Conservation (phyloP, 495 filamentous ascomycete genomes). For the Penicillium coprophilum region DNA sequence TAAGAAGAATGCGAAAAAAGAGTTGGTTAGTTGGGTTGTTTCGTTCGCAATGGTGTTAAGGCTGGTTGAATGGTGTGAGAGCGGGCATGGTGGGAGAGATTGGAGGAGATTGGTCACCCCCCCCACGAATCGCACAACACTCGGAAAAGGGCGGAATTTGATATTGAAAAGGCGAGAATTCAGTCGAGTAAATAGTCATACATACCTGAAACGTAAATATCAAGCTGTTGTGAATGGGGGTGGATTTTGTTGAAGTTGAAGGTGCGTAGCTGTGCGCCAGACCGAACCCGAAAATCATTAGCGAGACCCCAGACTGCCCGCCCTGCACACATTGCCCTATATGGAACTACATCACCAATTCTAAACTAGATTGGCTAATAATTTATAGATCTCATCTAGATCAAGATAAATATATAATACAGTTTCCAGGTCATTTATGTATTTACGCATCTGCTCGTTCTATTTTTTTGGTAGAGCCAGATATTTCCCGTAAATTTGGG, state of each 20-base stretch:
- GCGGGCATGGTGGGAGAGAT: slow-evolving; percentile 23
- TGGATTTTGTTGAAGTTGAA: slow-evolving; percentile 44
- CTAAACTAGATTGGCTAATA: not conserved
- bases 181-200: slow-evolving; percentile 21
- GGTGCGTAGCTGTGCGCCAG: slow-evolving; percentile 48
- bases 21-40: slow-evolving; percentile 9
- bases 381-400: slow-evolving; percentile 5
- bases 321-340: slow-evolving; percentile 31
- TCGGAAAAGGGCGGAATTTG: slow-evolving; percentile 30
- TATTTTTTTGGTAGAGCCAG: slow-evolving; percentile 15
- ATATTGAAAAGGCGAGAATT: slow-evolving; percentile 25
- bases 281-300: slow-evolving; percentile 51
- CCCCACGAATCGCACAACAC: slow-evolving; percentile 32
- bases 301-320: slow-evolving; percentile 41
- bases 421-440: slow-evolving; percentile 1
- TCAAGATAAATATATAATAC: slow-evolving; percentile 5
- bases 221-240: slow-evolving; percentile 38
- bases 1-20: slow-evolving; percentile 26
- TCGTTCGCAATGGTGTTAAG: slow-evolving; percentile 10
- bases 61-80: slow-evolving; percentile 16
- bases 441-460: slow-evolving; percentile 19
- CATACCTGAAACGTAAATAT: slow-evolving; percentile 43
- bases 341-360: slow-evolving; percentile 13
- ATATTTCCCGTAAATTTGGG: slow-evolving; percentile 4
- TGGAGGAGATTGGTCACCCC: slow-evolving; percentile 11